Base-by-base conservation (phyloP, 2,329 filamentous ascomycete genomes). In the Aspergillus sp. region DNA sequence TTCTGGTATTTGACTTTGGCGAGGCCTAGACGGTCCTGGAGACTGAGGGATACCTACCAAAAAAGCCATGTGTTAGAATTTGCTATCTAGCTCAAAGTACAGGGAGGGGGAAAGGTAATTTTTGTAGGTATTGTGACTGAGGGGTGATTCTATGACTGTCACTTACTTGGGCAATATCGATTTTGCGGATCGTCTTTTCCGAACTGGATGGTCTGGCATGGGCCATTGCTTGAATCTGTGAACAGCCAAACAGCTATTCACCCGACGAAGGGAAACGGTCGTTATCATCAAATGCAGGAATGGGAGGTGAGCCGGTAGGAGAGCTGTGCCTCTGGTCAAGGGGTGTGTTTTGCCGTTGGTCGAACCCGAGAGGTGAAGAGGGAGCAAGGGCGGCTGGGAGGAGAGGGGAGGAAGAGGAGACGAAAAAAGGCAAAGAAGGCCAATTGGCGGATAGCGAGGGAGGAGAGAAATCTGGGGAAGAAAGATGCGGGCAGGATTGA, bases 1-100 rank as follows among this genome's bases (percentile, higher is more conserved):
- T 95, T 86, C 70, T 94, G 90, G 55, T 93, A 90, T 73, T 97
- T 97, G 79, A 96, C 93, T 69, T 94, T 93, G 64, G 93, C 93
- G 52, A 97, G 82, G 46, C 93, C 91, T 47, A 98, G 82, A 51
- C 91, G 88, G 73, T 95, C 90, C 72, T 97, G 90, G 43, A 98
- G 77, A 61, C 86, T 87, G 65, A 91, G 80, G 58, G 90, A 93
- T 74, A 98, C 95, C 93, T 97, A 64, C 30, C 13, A 28, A 48
- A 42, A 32, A 43, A 56, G 50, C 29, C n/a, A 33, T 28, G 33
- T 32, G 49, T 64, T 47, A 61, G 55, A 43, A 32, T 52, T 41
- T 27, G 33, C 12, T 12, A 9, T 31, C 12, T 26, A 27, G 7
- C 6, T 34, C 33, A 8, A 11, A 33, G 8, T 39, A 6, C 28